Evolutionary conservation across 257 asterid genomes (phyloP), one percentile per base, ranked within the genome.

Genomic region (Solanum sitiens): DNA sequence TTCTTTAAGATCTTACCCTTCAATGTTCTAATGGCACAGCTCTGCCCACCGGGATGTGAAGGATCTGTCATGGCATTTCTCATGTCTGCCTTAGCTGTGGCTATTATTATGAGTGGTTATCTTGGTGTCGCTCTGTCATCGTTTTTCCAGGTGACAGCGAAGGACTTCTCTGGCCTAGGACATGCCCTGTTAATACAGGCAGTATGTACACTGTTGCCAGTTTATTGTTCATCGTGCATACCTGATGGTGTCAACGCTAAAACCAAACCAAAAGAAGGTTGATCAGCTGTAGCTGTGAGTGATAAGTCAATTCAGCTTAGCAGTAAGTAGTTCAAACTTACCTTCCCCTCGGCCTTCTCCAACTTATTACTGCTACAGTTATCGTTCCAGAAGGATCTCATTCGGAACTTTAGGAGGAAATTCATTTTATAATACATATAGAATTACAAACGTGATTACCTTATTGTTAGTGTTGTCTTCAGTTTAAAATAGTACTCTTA

Each of bases 31-130:
- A 93, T 97, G 96, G 98, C 98, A 2, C 93, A 94, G 84, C 96
- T 94, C 23, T 97, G 99, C 50, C 99, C 99, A 3, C 93, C 93
- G 1, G 99, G 99, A n/a, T 94, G 95, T 12, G 99, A 96, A 88
- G 99, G 99, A 18, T 97, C 99, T 5, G 92, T 96, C 3, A 96
- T 97, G 99, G 99, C 99, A 2, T 94, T 97, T 84, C 95, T 92
- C 53, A 95, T 93, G 98, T 97, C 99, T 4, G 97, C 97, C 50
- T 88, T 94, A 8, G 98, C 99, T 2, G 92, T 97, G 35, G 94
- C 99, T 0, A 39, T 97, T 72, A 94, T 96, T 21, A 88, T 94
- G 76, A 96, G 99, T 8, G 99, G 99, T 4, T 97, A 95, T 84
- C 86, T 97, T 4, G 99, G 99, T 0, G 99, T 97, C 65, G 96